Evolutionary conservation across 2,329 filamentous ascomycete genomes (phyloP).

Genomic region (Aspergillus viridinutans): DNA sequence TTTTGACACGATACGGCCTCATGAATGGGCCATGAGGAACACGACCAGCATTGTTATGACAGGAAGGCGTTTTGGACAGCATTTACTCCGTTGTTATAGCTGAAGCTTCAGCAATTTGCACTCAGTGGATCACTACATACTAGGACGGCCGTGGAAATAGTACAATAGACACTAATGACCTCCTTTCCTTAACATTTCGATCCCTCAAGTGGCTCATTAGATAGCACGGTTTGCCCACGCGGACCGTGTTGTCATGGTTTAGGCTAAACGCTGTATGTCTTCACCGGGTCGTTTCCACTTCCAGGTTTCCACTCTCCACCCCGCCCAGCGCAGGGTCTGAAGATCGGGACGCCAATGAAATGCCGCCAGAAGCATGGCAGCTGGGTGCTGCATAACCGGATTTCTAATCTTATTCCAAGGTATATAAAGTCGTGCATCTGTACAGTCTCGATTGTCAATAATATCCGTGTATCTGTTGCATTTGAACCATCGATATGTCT

Average conservation of each 20-base stretch:
- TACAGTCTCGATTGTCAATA: background rate
- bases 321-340: no score
- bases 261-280: no score
- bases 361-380: no score
- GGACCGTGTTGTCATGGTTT: no score
- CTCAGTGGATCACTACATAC: background rate
- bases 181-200: no score
- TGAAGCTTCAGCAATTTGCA: background rate
- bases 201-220: no score
- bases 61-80: background rate
- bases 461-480: background rate
- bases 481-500: conserved; percentile 21
- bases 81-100: background rate
- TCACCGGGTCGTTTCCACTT: no score
- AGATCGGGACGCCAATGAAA: no score
- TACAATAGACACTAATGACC: no score
- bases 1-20: conserved; percentile 13
- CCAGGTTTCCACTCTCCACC: no score
- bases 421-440: background rate
- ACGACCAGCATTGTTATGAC: conserved; percentile 6
- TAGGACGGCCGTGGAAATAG: no score
- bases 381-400: background rate
- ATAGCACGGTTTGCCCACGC: no score
- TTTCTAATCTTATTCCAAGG: background rate
- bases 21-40: conserved; percentile 7